phyloP scores from a whole-genome alignment of 1,284 basidiomycete species.

The Cutaneotrichosporon cutaneum region DNA sequence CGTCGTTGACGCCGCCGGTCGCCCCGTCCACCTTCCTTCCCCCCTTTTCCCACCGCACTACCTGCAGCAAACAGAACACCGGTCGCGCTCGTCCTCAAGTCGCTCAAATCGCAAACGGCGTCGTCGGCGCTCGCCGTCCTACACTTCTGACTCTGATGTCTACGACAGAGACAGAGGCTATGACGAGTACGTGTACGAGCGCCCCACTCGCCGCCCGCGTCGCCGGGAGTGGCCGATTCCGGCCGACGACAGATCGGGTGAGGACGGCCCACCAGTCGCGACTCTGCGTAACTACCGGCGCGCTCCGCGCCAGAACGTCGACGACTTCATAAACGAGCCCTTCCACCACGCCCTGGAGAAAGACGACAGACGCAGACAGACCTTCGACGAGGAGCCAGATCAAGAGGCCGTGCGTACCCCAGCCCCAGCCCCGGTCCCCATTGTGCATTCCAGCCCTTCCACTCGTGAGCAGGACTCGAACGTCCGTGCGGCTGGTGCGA shows the following conservation, averaged over 20 bases:
- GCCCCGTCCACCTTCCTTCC: constrained; percentile 1
- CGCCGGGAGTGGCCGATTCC: background rate
- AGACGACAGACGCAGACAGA: background rate
- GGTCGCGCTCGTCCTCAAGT: too few relatives aligned
- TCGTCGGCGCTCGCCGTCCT: background rate
- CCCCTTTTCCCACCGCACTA: background rate
- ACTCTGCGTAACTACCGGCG: background rate
- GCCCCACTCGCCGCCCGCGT: background rate
- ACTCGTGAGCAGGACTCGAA: background rate
- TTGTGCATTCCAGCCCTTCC: background rate
- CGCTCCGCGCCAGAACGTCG: background rate
- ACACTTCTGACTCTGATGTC: background rate
- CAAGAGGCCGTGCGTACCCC: background rate
- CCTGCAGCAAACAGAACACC: too few relatives aligned
- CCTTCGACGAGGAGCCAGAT: background rate
- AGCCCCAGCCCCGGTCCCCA: background rate
- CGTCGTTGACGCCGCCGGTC: constrained; percentile 1
- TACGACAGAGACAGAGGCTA: background rate
- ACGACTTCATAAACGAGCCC: background rate
- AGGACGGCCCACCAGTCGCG: background rate
- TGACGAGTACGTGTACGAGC: background rate
- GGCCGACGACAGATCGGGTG: background rate
- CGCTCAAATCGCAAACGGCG: background rate
- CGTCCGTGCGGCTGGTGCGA: background rate
- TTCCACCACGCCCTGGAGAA: background rate